Evolutionary conservation across 1,284 basidiomycete genomes (phyloP).

Genomic region (Apiotrichum domesticum): DNA sequence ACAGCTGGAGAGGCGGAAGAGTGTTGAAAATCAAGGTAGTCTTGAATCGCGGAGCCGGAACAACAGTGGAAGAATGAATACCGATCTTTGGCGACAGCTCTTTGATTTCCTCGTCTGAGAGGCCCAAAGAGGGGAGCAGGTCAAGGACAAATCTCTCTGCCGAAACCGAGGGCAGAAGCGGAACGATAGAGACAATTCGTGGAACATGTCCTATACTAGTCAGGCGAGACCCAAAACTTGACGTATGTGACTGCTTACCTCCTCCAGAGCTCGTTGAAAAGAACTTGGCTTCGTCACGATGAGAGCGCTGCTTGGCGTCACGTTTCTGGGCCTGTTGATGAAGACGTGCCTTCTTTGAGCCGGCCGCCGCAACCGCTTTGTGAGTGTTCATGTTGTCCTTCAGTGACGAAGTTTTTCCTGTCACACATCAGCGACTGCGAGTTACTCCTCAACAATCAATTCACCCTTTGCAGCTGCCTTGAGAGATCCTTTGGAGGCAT

Average conservation of each 20-base stretch:
- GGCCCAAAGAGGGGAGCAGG: conserved; percentile 62
- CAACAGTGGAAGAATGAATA: conserved; percentile 55
- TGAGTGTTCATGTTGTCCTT: conserved; percentile 7
- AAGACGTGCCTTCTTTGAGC: conserved; percentile 38
- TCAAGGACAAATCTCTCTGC: conserved; percentile 65
- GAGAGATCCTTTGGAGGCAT: conserved; percentile 70
- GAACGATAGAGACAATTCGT: conserved; percentile 48
- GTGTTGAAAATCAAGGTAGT: conserved; percentile 81
- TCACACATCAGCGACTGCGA: neutral
- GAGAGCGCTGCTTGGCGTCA: conserved; percentile 60
- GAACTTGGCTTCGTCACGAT: conserved; percentile 51
- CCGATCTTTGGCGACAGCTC: conserved; percentile 14
- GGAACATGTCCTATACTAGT: conserved; percentile 40
- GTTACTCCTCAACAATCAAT: conserved; percentile 10
- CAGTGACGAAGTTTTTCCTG: conserved; percentile 60
- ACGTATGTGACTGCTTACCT: conserved; percentile 14
- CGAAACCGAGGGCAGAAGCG: conserved; percentile 47
- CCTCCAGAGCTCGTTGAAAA: conserved; percentile 47
- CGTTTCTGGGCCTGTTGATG: conserved; percentile 42
- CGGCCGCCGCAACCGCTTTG: conserved; percentile 23
- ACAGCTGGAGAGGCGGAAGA: conserved; percentile 64
- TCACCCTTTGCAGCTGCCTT: conserved; percentile 76
- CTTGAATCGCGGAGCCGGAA: conserved; percentile 80
- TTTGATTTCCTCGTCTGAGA: conserved; percentile 51
- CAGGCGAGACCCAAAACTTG: neutral